phyloP scores from a whole-genome alignment of 1,284 basidiomycete genomes.

The Cutaneotrichosporon daszewskae region DNA sequence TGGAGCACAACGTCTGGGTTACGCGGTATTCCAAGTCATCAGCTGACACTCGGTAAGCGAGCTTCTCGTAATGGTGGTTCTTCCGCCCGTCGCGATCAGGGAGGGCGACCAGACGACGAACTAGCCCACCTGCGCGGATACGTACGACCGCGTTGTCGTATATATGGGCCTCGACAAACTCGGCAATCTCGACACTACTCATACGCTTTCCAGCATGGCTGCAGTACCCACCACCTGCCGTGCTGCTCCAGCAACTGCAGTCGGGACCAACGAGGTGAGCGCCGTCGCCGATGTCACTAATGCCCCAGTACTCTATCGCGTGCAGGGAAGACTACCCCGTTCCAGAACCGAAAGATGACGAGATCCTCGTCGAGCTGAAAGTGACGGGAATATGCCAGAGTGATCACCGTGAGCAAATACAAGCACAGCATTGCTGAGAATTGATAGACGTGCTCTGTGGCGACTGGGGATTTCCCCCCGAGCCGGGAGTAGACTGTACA shows the following conservation, averaged over 20 bases:
- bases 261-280: constrained; percentile 9
- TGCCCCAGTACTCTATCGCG: constrained; percentile 15
- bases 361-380: constrained; percentile 19
- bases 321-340: constrained; percentile 17
- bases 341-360: constrained; percentile 12
- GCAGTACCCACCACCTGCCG: no score
- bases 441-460: constrained; percentile 11
- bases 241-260: constrained; percentile 12
- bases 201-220: no score
- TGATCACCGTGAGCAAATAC: constrained; percentile 16
- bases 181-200: no score
- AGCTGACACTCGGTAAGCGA: no score
- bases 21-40: no score
- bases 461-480: constrained; percentile 12
- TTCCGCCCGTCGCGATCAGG: no score
- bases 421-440: constrained; percentile 1
- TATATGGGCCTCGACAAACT: no score
- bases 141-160: no score
- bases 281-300: neutral
- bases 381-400: constrained; percentile 16
- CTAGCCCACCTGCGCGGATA: no score
- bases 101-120: no score
- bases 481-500: constrained; percentile 12
- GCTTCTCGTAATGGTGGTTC: no score
- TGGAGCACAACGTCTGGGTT: no score